Conservation (phyloP, 257 asterid genomes). For the Voacanga thouarsii region DNA sequence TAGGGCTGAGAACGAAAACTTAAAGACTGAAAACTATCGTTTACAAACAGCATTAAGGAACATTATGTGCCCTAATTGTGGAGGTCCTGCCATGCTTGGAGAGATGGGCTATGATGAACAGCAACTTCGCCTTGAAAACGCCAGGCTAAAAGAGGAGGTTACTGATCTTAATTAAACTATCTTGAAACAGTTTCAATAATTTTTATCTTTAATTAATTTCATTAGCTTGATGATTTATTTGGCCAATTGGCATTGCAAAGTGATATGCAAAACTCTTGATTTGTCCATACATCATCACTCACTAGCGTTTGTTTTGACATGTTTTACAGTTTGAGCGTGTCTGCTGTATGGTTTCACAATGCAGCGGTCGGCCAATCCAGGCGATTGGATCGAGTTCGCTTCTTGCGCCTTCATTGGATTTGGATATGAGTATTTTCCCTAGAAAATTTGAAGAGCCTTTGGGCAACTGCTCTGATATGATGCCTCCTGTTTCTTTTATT, state of each 20-base stretch:
- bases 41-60: constrained; percentile 71
- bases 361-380: constrained; percentile 57
- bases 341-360: constrained; percentile 59
- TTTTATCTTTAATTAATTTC: no score
- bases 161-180: no score
- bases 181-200: no score
- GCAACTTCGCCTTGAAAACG: constrained; percentile 80
- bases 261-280: not conserved
- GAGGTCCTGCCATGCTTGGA: constrained; percentile 82
- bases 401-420: constrained; percentile 52
- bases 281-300: not conserved
- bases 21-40: constrained; percentile 75
- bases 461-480: constrained; percentile 36
- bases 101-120: constrained; percentile 92
- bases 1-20: constrained; percentile 77
- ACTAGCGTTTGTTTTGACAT: not conserved
- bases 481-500: constrained; percentile 47
- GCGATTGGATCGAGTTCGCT: constrained; percentile 41
- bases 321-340: constrained; percentile 59
- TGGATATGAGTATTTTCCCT: constrained; percentile 56
- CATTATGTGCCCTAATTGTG: constrained; percentile 86
- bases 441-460: constrained; percentile 50
- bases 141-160: constrained; percentile 95
- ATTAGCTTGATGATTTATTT: no score
- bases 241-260: not conserved